A percentile compares a stretch with the other conserved stretches of the same genome.
Conservation (phyloP, 345 rosid genomes). For the Salix arbutifolia region DNA sequence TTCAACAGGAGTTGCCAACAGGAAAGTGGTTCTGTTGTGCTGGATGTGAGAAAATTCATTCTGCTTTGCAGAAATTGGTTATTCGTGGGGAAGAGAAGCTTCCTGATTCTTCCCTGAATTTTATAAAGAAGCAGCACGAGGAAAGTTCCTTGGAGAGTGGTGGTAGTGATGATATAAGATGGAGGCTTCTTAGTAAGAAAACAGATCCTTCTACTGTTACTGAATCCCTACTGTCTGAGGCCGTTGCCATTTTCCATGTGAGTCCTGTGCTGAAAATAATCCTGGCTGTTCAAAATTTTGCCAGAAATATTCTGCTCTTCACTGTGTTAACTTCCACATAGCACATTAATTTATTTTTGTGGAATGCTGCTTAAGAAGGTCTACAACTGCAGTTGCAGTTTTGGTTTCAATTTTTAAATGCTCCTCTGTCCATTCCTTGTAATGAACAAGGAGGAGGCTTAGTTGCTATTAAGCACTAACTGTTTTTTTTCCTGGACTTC, state of each 20-base stretch:
- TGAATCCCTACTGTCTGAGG: conserved; percentile 51
- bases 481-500: conserved; percentile 15
- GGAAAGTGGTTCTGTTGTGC: conserved; percentile 82
- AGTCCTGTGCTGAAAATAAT: conserved; percentile 12
- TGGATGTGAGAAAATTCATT: conserved; percentile 51
- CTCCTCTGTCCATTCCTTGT: not conserved
- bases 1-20: conserved; percentile 74
- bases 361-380: not conserved
- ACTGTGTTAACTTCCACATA: not conserved
- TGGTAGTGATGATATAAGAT: conserved; percentile 54
- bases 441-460: not conserved
- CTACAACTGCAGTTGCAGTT: not conserved
- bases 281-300: not conserved
- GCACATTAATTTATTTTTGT: not conserved
- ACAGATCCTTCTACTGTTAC: conserved; percentile 45
- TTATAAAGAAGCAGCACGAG: conserved; percentile 43
- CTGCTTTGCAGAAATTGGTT: conserved; percentile 50
- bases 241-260: conserved; percentile 77
- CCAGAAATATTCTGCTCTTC: not conserved
- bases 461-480: conserved; percentile 2
- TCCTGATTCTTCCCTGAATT: conserved; percentile 46
- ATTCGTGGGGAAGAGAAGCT: conserved; percentile 69
- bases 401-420: not conserved
- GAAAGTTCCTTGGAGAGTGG: conserved; percentile 33
- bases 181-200: conserved; percentile 79